Percentiles rank a stretch among this genome's conserved stretches.
phyloP scores from a whole-genome alignment of 106 monocot species.

The Dendrobium catenatum region DNA sequence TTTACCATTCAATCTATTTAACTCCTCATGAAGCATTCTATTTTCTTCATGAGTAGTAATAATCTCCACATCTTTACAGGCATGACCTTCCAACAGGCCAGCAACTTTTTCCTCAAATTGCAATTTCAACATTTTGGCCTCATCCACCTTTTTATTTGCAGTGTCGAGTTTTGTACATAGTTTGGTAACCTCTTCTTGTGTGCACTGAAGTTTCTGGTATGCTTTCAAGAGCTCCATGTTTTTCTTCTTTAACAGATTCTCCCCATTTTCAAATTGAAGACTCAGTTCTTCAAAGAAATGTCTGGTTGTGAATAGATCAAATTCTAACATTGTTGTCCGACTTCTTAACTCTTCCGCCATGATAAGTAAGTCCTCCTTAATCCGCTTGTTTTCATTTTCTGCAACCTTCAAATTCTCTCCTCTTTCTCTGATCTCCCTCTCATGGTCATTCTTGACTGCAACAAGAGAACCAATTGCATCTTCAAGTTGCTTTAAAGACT shows the following conservation, averaged over 20 bases:
- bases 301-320: constrained; percentile 23
- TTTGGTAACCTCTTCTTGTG: constrained; percentile 9
- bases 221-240: constrained; percentile 23
- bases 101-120: constrained; percentile 23
- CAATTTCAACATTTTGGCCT: constrained; percentile 17
- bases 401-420: constrained; percentile 17
- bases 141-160: constrained; percentile 19
- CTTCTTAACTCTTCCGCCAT: constrained; percentile 15
- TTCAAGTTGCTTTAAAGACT: constrained; percentile 17
- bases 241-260: constrained; percentile 20
- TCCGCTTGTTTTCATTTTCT: constrained; percentile 23
- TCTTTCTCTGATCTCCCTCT: constrained; percentile 18
- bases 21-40: constrained; percentile 10
- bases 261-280: constrained; percentile 9
- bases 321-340: constrained; percentile 8
- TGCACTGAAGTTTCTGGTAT: constrained; percentile 14
- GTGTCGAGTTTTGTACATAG: constrained; percentile 18
- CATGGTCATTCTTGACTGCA: constrained; percentile 17
- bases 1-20: constrained; percentile 15
- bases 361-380: constrained; percentile 17
- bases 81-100: constrained; percentile 13
- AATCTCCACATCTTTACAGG: constrained; percentile 28
- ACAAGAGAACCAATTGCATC: constrained; percentile 15
- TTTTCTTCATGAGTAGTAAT: constrained; percentile 22
- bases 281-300: constrained; percentile 13